Percentiles rank a stretch among this genome's conserved stretches.
Evolutionary conservation across 2,329 filamentous ascomycete genomes (phyloP).

Genomic region (Paracorniculantispora psalliotae): DNA sequence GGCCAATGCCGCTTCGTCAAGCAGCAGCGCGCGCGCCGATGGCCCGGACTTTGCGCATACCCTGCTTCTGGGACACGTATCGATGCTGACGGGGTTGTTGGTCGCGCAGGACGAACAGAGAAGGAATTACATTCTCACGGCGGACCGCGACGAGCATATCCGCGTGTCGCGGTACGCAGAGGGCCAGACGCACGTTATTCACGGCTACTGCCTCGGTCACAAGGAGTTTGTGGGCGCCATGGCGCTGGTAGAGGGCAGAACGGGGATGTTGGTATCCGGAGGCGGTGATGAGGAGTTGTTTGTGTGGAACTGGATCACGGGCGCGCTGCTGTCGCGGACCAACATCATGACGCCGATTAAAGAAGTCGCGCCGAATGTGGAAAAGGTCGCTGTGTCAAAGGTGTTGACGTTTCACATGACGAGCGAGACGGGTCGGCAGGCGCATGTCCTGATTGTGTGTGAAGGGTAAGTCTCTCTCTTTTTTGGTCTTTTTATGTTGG

Average conservation of each 20-base stretch:
- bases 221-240: conserved; percentile 77
- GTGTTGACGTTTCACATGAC: conserved; percentile 33
- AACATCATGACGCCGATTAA: conserved; percentile 44
- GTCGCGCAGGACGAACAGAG: conserved; percentile 40
- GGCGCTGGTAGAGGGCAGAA: conserved; percentile 53
- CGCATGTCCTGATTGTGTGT: conserved; percentile 36
- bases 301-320: conserved; percentile 74
- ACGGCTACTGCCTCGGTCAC: conserved; percentile 85
- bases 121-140: conserved; percentile 49
- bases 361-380: conserved; percentile 29
- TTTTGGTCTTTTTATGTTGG: neutral
- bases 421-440: conserved; percentile 25
- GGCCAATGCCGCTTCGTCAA: conserved; percentile 13
- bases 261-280: conserved; percentile 71
- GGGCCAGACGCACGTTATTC: conserved; percentile 82
- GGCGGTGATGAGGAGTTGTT: conserved; percentile 77
- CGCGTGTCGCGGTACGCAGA: conserved; percentile 76
- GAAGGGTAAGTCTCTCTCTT: conserved; percentile 39
- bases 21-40: conserved; percentile 27
- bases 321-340: conserved; percentile 48
- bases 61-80: conserved; percentile 86
- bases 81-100: conserved; percentile 77
- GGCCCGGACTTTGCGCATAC: conserved; percentile 63
- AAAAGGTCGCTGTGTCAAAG: conserved; percentile 44
- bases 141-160: conserved; percentile 67